Evolutionary conservation across 495 filamentous ascomycete species (phyloP).

Genomic region (Penicillium tannophilum): DNA sequence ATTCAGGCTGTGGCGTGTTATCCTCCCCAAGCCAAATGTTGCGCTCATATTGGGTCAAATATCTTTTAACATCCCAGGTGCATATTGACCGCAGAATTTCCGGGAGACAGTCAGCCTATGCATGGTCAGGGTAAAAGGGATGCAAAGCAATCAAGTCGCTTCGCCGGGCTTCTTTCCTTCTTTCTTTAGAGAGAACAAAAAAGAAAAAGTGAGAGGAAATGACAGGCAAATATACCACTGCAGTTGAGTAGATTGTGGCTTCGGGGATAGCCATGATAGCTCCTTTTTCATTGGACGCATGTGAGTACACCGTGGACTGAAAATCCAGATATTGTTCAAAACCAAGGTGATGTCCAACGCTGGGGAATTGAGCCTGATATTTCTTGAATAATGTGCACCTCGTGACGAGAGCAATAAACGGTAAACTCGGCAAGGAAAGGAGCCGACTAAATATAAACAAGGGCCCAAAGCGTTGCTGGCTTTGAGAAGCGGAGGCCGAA

Average conservation of each 20-base stretch:
- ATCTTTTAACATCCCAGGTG: no score
- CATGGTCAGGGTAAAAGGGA: no score
- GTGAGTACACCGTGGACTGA: background rate
- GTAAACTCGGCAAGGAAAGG: background rate
- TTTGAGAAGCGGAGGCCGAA: background rate
- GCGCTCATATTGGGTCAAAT: background rate
- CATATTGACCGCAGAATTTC: no score
- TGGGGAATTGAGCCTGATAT: background rate
- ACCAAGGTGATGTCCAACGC: background rate
- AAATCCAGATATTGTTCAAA: background rate
- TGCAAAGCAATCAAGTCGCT: no score
- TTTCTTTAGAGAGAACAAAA: no score
- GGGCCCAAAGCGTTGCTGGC: background rate
- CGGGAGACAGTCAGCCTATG: no score
- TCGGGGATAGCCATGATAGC: background rate
- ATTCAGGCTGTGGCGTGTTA: background rate
- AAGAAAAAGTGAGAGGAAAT: no score
- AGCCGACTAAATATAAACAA: background rate
- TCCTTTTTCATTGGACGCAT: background rate
- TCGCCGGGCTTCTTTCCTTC: no score
- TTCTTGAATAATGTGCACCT: background rate
- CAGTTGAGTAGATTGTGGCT: no score
- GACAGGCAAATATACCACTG: no score
- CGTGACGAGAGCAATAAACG: background rate
- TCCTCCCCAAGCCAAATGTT: background rate